These are phyloP conservation scores for Urostyla sp. DNA, from an alignment of 73 alveolate genomes.

Conservation along the genomic window DNA sequence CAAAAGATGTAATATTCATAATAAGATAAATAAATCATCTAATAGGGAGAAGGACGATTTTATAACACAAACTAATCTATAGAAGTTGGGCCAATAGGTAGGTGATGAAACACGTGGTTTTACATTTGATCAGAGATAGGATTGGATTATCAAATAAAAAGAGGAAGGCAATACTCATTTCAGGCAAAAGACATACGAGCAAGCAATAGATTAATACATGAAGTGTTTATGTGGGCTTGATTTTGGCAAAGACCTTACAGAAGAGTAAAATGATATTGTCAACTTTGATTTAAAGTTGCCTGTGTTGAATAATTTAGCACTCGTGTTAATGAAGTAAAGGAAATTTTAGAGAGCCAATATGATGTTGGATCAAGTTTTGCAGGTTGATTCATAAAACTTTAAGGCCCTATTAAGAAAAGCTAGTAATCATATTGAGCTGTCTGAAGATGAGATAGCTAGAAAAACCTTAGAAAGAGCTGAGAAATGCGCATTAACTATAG, in stretches of 20 bases:
- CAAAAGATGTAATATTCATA: constrained; percentile 13
- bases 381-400: constrained; percentile 8
- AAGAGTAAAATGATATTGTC: constrained; percentile 36
- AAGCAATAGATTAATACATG: constrained; percentile 58
- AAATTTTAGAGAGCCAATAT: constrained; percentile 28
- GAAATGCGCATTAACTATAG: neutral
- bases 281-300: constrained; percentile 61
- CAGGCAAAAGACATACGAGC: neutral
- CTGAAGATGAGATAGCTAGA: constrained; percentile 18
- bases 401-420: constrained; percentile 40
- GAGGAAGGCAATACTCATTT: constrained; percentile 49
- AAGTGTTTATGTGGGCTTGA: constrained; percentile 64
- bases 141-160: constrained; percentile 45
- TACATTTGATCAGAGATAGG: constrained; percentile 36
- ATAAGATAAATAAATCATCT: neutral
- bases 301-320: constrained; percentile 61
- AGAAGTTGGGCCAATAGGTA: constrained; percentile 26
- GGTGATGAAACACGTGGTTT: neutral
- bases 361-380: constrained; percentile 46
- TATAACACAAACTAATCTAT: constrained; percentile 3
- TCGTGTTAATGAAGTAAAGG: constrained; percentile 37
- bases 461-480: constrained; percentile 9
- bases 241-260: constrained; percentile 26
- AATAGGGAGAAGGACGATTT: constrained; percentile 47
- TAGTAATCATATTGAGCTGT: neutral